Evolutionary conservation across 805 yeast species (phyloP), one percentile per base, ranked within the genome.

Genomic region (Metschnikowia shivogae): DNA sequence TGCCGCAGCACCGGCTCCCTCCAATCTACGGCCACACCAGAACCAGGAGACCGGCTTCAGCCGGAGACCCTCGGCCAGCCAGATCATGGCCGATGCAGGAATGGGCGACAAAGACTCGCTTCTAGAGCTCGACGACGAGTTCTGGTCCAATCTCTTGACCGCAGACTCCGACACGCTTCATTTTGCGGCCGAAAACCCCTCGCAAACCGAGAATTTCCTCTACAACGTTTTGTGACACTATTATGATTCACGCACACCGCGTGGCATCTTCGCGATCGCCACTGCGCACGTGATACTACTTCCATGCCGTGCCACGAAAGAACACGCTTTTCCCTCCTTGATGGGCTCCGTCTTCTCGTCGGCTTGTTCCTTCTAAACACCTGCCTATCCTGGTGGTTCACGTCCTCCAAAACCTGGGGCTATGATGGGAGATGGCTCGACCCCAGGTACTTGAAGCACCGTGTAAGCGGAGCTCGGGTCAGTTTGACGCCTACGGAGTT

Each of bases 51-150:
- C 42, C 2, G 33, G 9, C 22, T 11, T n/a, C 12, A 31, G 9
- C 10, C 40, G 40, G 22, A 32, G 40, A 14, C 28, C 28, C 11
- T 39, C 42, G 3, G 36, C 36, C 5, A 24, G 42, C 12, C 42
- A 31, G 17, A 9, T 31, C 30, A 39, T 39, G 42, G 30, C 30
- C 24, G 42, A 39, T 14, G 42, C 42, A 22, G 42, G 42, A 30
- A 39, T 39, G 29, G 35, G 42, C 4, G 42, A 39, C 17, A 39
- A 39, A 12, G 66, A 67, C 53, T 77, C 81, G 9, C 74, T 73
- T 39, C 72, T 74, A 67, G 76, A 81, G 8, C 60, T 82, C 30
- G 80, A 79, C 46, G 89, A 83, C 55, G 89, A 84, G 56, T 81
- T 84, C 54, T 84, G 89, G 89, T 72, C 81, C 30, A 86, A 83